Percentiles rank a stretch among this genome's conserved stretches.
phyloP scores from a whole-genome alignment of 2,329 filamentous ascomycete genomes.

The Hirsutella minnesotensis region DNA sequence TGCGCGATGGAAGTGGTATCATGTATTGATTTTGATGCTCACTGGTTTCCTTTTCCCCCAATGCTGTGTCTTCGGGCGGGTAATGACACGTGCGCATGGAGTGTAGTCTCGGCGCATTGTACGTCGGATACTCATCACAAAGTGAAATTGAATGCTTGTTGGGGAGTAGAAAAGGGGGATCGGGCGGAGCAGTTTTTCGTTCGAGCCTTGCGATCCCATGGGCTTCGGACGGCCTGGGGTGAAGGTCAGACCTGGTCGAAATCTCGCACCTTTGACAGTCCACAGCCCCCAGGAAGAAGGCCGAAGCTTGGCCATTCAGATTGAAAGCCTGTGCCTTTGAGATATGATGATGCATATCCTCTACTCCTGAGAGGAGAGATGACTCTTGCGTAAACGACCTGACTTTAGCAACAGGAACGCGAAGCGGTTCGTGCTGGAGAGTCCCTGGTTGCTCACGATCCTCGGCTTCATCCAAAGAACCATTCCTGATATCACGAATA shows the following conservation, averaged over 20 bases:
- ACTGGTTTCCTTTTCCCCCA: neutral
- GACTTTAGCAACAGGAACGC: slow-evolving; percentile 1
- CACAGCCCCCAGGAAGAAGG: neutral
- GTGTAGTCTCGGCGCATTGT: neutral
- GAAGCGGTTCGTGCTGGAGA: neutral
- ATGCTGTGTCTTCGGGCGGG: too few species aligned
- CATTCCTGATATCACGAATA: neutral
- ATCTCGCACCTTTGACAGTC: slow-evolving; percentile 1
- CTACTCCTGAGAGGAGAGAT: neutral
- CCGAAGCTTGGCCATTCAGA: neutral
- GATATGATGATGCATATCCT: slow-evolving; percentile 8
- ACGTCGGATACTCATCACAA: slow-evolving; percentile 1
- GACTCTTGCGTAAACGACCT: slow-evolving; percentile 1
- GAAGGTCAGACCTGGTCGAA: too few species aligned
- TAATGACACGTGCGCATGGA: neutral
- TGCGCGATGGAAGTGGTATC: neutral
- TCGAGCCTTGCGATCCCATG: too few species aligned
- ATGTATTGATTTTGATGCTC: neutral
- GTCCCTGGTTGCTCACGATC: neutral
- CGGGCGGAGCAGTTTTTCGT: too few species aligned
- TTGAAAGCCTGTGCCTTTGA: slow-evolving; percentile 5
- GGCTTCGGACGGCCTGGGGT: too few species aligned
- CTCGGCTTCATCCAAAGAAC: neutral
- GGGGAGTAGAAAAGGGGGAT: too few species aligned
- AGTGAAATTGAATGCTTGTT: neutral